These are phyloP conservation scores for Hypsizygus marmoreus DNA, from an alignment of 768 basidiomycete genomes.

Conservation along the genomic window DNA sequence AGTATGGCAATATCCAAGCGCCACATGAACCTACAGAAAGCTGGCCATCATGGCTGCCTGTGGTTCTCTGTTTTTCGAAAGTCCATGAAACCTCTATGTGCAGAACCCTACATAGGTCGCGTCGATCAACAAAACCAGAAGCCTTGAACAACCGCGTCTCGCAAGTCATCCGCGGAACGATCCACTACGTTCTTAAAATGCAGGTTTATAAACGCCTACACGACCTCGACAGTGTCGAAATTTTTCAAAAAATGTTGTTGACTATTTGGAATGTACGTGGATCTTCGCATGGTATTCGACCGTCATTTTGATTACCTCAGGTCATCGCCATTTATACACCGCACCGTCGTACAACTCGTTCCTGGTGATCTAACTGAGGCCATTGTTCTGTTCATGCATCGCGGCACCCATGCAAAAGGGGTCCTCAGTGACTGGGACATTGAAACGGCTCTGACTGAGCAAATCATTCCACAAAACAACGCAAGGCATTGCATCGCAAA, in stretches of 20 bases:
- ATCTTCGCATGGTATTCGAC: not conserved
- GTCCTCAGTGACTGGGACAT: constrained; percentile 32
- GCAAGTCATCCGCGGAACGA: no score
- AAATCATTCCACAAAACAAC: constrained; percentile 4
- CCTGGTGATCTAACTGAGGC: constrained; percentile 33
- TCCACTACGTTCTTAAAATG: no score
- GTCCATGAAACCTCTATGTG: no score
- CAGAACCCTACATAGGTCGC: no score
- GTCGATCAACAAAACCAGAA: no score
- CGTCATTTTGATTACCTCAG: constrained; percentile 9
- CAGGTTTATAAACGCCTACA: no score
- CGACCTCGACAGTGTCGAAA: not conserved
- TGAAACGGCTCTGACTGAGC: constrained; percentile 11
- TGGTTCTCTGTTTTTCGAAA: no score
- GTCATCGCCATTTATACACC: constrained; percentile 23
- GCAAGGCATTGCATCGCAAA: constrained; percentile 28
- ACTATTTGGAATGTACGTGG: constrained; percentile 7
- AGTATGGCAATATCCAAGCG: no score
- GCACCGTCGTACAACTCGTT: constrained; percentile 22
- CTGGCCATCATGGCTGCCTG: no score
- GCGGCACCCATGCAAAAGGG: constrained; percentile 15
- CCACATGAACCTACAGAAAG: no score
- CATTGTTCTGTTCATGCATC: constrained; percentile 27
- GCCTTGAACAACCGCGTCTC: no score
- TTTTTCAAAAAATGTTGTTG: not conserved